Conservation (phyloP, 768 basidiomycete genomes). For the Mycena venus region DNA sequence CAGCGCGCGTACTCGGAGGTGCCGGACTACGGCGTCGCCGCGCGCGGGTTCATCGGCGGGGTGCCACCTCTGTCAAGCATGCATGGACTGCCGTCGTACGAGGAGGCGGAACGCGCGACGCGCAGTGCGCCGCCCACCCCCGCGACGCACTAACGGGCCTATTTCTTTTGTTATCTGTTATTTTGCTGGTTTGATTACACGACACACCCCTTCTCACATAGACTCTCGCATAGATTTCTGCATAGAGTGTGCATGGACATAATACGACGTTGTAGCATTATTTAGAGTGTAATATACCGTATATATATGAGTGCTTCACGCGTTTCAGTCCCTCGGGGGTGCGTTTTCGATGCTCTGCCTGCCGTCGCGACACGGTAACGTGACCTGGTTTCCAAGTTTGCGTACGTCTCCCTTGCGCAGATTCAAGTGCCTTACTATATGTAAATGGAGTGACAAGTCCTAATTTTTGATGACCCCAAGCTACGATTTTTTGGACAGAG, state of each 20-base stretch:
- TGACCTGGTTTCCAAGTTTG: not conserved
- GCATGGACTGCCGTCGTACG: slow-evolving; percentile 88
- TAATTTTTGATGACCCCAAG: too few species aligned
- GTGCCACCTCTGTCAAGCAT: slow-evolving; percentile 87
- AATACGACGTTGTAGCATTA: slow-evolving; percentile 3
- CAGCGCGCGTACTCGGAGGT: slow-evolving; percentile 81
- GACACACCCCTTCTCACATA: slow-evolving; percentile 2
- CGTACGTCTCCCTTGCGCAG: too few species aligned
- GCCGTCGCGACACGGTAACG: not conserved
- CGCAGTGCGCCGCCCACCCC: slow-evolving; percentile 27
- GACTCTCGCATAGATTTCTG: slow-evolving; percentile 14
- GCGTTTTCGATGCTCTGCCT: too few species aligned
- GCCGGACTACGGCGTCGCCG: slow-evolving; percentile 88
- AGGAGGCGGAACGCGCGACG: slow-evolving; percentile 66
- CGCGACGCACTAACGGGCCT: not conserved
- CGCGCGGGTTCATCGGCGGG: slow-evolving; percentile 90
- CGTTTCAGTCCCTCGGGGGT: too few species aligned
- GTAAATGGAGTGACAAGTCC: too few species aligned
- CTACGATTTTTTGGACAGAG: too few species aligned
- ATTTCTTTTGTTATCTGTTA: not conserved
- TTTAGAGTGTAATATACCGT: not conserved
- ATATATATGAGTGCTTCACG: not conserved
- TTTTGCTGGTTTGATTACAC: not conserved
- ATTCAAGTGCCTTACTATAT: too few species aligned
- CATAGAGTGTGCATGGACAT: not conserved